Conservation (phyloP, 2,329 filamentous ascomycete species). For the Chaetomium strumarium region DNA sequence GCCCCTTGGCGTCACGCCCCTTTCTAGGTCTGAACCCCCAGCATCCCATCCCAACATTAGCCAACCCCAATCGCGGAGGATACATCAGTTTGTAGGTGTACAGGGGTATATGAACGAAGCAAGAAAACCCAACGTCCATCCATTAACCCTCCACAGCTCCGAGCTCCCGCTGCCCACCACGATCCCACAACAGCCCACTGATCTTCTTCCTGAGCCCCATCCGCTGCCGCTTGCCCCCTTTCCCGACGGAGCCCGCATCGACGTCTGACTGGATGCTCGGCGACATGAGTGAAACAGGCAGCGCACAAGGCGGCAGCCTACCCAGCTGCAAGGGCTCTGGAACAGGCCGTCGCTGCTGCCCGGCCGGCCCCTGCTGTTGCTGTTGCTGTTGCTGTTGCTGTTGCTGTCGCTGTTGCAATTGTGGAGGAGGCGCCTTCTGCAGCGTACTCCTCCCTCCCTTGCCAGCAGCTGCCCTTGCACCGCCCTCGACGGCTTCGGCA, state of each 20-base stretch:
- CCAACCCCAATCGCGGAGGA: too few species aligned
- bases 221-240: conserved; percentile 12
- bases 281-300: conserved; percentile 17
- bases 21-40: too few species aligned
- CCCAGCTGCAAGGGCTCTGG: conserved; percentile 10
- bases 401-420: not conserved
- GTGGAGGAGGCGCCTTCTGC: conserved; percentile 1
- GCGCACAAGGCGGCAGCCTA: conserved; percentile 14
- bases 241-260: not conserved
- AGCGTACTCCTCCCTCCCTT: not conserved
- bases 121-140: not conserved
- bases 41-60: too few species aligned
- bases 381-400: not conserved
- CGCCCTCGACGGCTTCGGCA: not conserved
- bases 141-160: conserved; percentile 11
- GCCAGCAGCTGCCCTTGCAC: not conserved
- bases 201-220: conserved; percentile 19
- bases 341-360: not conserved
- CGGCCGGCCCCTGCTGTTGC: not conserved
- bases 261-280: conserved; percentile 4
- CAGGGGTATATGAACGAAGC: too few species aligned
- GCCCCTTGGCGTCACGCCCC: too few species aligned
- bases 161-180: conserved; percentile 6
- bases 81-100: too few species aligned
- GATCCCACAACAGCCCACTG: conserved; percentile 15